Conservation (phyloP, 2,329 filamentous ascomycete genomes). For the Penicillium glabrum region DNA sequence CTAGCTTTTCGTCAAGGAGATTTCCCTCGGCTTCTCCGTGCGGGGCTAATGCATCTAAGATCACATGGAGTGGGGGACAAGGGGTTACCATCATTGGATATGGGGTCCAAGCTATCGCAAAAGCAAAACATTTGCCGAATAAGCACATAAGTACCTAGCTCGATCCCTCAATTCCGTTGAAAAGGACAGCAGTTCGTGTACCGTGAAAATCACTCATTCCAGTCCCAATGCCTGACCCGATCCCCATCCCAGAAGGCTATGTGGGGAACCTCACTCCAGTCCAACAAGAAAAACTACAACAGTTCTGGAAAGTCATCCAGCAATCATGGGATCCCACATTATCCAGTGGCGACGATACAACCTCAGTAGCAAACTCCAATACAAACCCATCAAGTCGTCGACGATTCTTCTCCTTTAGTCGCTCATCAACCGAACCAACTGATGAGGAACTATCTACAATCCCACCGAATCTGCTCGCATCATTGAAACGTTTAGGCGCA, state of each 20-base stretch:
- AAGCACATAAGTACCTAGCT: background rate
- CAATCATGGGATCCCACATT: conserved; percentile 17
- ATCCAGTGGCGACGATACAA: background rate
- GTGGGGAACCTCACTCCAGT: conserved; percentile 14
- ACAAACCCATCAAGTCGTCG: conserved; percentile 4
- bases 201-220: background rate
- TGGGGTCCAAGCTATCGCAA: background rate
- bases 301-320: conserved; percentile 18
- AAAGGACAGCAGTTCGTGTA: background rate
- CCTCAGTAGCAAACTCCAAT: background rate
- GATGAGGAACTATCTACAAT: conserved; percentile 9
- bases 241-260: conserved; percentile 6
- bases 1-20: background rate
- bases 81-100: background rate
- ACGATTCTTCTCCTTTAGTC: conserved; percentile 17
- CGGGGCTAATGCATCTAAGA: background rate
- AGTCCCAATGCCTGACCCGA: background rate
- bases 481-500: conserved; percentile 10
- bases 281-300: conserved; percentile 13
- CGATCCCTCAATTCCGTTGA: background rate
- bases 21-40: conserved; percentile 1
- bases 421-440: conserved; percentile 6
- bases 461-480: conserved; percentile 11
- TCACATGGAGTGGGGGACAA: background rate
- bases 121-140: background rate